Evolutionary conservation across 305 asterid genomes (phyloP), one percentile per base, ranked within the genome.

Genomic region (Fraxinus paxiana): DNA sequence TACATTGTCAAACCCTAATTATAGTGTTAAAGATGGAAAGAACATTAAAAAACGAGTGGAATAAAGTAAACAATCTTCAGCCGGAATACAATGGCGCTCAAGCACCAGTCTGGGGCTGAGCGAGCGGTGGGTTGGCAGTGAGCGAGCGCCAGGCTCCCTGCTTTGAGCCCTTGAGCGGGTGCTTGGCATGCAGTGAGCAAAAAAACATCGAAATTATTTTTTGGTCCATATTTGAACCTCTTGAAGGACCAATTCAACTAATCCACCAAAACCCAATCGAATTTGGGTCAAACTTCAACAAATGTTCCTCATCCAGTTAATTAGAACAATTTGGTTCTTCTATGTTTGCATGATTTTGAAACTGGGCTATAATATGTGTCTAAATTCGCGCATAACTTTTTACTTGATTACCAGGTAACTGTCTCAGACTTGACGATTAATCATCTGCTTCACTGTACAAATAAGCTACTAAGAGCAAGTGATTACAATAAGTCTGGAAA

Each of bases 361-460:
- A 28, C 82, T 71, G 69, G 82, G 63, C 41, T 65, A 63, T 31
- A 34, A 77, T 54, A 48, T 73, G 35, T 85, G 75, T 81, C 84
- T 90, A 77, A 88, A 88, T 76, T 75, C 79, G 85, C 78, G 83
- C 43, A 18, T 30, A 63, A 54, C 5, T 83, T 65, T 79, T 85
- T 34, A 46, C 80, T 80, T 77, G 61, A 24, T 80, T 84, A 72
- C 79, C 90, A 92, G 97, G 88, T 75, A 80, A 83, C 84, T 78
- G 69, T 85, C 79, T 35, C 90, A 43, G 93, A 85, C 59, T 35
- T 85, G 86, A 85, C 93, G n/a, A 59, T 91, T 79, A 89, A 87
- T 79, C 96, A 95, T 87, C 82, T 95, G 72, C 90, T 93, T 81
- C 81, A 80, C 56, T 92, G 97, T 82, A 85, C 89, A 69, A 73